Evolutionary conservation across 176 grass and related monocot genomes (phyloP).

Genomic region (Calamus simplicifolius): DNA sequence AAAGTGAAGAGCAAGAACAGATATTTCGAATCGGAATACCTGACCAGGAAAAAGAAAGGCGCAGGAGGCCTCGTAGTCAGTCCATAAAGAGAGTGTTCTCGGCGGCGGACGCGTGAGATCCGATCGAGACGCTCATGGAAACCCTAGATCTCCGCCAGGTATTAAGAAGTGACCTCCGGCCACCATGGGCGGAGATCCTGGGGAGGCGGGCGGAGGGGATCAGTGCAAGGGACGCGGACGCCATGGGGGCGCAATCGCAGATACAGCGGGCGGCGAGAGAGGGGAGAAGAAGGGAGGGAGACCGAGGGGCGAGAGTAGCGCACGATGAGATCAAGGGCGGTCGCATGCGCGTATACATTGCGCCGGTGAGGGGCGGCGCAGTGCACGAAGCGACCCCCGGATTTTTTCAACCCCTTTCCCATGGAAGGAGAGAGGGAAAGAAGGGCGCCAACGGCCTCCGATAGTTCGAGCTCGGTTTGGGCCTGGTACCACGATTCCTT

Average conservation of each 20-base stretch:
- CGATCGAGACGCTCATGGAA: slow-evolving; percentile 44
- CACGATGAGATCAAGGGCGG: no score
- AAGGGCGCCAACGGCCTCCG: no score
- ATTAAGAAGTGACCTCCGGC: slow-evolving; percentile 17
- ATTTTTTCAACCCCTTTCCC: no score
- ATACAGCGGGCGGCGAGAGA: slow-evolving; percentile 2
- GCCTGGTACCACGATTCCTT: no score
- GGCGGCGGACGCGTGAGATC: slow-evolving; percentile 35
- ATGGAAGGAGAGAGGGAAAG: no score
- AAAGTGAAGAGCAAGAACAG: neutral
- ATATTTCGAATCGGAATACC: slow-evolving; percentile 23
- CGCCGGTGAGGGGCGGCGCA: no score
- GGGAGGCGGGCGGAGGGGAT: slow-evolving; percentile 45
- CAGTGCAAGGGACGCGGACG: slow-evolving; percentile 59
- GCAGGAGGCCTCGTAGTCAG: slow-evolving; percentile 49
- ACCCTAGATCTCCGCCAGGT: slow-evolving; percentile 42
- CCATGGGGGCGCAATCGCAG: slow-evolving; percentile 14
- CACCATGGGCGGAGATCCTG: slow-evolving; percentile 3
- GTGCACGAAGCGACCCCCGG: no score
- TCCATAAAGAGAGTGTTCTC: slow-evolving; percentile 63
- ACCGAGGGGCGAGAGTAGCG: neutral
- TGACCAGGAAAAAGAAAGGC: slow-evolving; percentile 94
- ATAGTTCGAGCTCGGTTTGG: no score
- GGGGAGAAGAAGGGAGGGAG: slow-evolving; percentile 13
- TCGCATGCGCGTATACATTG: no score